Evolutionary conservation across 129 eudicot species (phyloP), one percentile per base, ranked within the genome.

Genomic region (Tagetes patula): DNA sequence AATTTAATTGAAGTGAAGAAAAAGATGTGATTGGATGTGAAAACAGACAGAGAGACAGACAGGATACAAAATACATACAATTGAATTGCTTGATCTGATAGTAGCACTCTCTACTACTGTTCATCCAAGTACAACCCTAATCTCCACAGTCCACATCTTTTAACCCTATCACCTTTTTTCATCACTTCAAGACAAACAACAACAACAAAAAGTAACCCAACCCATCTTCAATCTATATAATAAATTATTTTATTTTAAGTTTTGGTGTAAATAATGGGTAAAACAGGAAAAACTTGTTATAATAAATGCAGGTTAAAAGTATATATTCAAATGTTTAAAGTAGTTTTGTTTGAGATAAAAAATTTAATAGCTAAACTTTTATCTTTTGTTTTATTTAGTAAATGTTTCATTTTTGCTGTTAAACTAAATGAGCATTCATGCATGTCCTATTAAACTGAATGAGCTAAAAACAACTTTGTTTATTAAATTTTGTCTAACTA

Each of bases 61-160:
- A 59, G 62, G 69, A 77, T 56, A 60, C 81, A 77, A 69, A 69
- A 68, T 67, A 68, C 75, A 45, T 67, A 68, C 75, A 45, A 55
- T 55, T 77, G 64, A 70, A 77, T 46, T 77, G 75, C 27, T 77
- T 77, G 81, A 77, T 77, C 81, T 77, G 75, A 77, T 77, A 77
- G 81, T 77, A 77, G 81, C 81, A 70, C 75, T 69, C 69, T 58
- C 40, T 77, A 77, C 80, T 56, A 14, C 67, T 61, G 45, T 69
- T 77, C 81, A 77, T 77, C 34, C 81, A 77, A 69, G 81, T 77
- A 77, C 75, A 65, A 60, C 80, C 66, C 34, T 47, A 58, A 58
- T 72, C 74, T 49, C 62, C 39, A 49, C 70, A 59, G 65, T 34
- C 9, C 45, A 61, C 67, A 13, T 45, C 65, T 12, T 30, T 32